These are phyloP conservation scores for Amanita fuliginea DNA, from an alignment of 768 basidiomycete genomes.

Conservation along the genomic window DNA sequence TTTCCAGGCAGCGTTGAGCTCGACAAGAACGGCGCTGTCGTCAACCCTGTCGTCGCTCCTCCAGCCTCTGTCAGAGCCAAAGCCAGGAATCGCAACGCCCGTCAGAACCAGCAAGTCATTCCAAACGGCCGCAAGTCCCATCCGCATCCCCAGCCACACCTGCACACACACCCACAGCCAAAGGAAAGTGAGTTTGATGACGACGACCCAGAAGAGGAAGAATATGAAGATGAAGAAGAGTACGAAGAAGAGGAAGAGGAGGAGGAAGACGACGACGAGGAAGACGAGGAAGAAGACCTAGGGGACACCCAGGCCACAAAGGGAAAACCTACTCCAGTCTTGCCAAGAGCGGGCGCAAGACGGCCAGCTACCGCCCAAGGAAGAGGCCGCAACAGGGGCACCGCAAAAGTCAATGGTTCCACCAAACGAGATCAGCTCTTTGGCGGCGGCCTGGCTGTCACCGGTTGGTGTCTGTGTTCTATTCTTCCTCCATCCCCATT, in stretches of 20 bases:
- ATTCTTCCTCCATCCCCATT: constrained; percentile 6
- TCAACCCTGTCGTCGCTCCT: constrained; percentile 24
- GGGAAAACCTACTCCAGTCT: constrained; percentile 19
- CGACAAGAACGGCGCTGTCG: constrained; percentile 78
- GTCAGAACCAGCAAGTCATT: constrained; percentile 4
- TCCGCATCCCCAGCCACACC: constrained; percentile 17
- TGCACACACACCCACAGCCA: constrained; percentile 30
- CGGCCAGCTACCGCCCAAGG: constrained; percentile 11
- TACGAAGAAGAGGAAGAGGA: constrained; percentile 25
- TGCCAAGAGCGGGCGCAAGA: constrained; percentile 6
- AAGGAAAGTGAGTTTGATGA: constrained; percentile 59
- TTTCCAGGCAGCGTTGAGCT: constrained; percentile 98
- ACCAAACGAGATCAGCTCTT: constrained; percentile 18
- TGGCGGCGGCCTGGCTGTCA: constrained; percentile 74
- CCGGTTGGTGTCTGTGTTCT: constrained; percentile 36
- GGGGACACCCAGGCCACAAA: constrained; percentile 33
- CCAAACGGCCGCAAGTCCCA: constrained; percentile 10
- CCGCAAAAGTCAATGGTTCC: constrained; percentile 4
- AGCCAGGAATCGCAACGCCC: background rate
- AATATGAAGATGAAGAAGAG: constrained; percentile 61
- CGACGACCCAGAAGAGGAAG: constrained; percentile 61
- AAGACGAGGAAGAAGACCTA: constrained; percentile 33
- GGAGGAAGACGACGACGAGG: constrained; percentile 30
- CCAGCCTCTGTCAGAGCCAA: constrained; percentile 5
- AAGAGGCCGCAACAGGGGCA: constrained; percentile 23